phyloP scores from a whole-genome alignment of 2,329 filamentous ascomycete genomes.

The Fusarium liriodendri region DNA sequence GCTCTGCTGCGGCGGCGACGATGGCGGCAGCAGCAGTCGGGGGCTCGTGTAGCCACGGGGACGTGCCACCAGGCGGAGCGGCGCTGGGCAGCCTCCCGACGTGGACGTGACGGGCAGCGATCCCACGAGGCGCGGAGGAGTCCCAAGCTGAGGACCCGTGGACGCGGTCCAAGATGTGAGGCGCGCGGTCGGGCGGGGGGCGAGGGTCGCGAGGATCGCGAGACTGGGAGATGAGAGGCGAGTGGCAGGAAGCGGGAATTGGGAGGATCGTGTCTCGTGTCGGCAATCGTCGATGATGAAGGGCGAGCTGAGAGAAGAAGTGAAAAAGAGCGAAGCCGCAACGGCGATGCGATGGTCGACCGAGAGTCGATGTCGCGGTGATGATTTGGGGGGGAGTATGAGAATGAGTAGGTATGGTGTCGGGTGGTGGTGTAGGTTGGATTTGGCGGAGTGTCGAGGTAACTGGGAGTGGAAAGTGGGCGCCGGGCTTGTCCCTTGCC shows the following conservation, averaged over 20 bases:
- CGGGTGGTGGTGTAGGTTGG: conserved; percentile 38
- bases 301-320: conserved; percentile 18
- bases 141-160: conserved; percentile 24
- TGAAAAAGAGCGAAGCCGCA: conserved; percentile 18
- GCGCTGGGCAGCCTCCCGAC: conserved; percentile 48
- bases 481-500: conserved; percentile 37
- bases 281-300: conserved; percentile 28
- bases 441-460: conserved; percentile 41
- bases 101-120: conserved; percentile 48
- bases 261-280: conserved; percentile 34
- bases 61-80: conserved; percentile 49
- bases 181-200: conserved; percentile 35
- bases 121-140: conserved; percentile 37
- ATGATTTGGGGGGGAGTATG: conserved; percentile 30
- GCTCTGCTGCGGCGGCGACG: conserved; percentile 38
- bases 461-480: conserved; percentile 42
- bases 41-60: conserved; percentile 47
- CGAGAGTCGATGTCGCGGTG: conserved; percentile 36
- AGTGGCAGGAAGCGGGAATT: conserved; percentile 32
- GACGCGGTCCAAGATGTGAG: conserved; percentile 44
- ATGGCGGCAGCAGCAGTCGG: conserved; percentile 34
- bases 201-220: conserved; percentile 41
- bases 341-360: conserved; percentile 38
- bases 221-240: conserved; percentile 38
- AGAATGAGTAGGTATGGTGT: conserved; percentile 28